A percentile compares a stretch with the other conserved stretches of the same genome.
These are phyloP conservation scores for Paxillus ammoniavirescens DNA, from an alignment of 768 basidiomycete species.

Conservation along the genomic window DNA sequence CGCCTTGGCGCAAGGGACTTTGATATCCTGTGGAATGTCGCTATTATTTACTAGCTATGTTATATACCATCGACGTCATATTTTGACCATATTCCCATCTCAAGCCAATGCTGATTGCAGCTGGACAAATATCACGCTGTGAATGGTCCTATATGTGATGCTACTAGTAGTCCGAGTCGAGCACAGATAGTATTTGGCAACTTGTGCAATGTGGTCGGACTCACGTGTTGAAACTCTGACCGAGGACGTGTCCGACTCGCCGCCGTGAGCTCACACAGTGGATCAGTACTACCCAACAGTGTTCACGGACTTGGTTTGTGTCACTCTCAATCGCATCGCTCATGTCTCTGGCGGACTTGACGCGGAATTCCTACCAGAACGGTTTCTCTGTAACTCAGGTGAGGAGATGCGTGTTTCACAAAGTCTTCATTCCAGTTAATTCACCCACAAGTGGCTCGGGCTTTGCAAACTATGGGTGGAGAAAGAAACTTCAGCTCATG, in stretches of 20 bases:
- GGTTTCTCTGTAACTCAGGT: constrained; percentile 67
- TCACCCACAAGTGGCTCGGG: constrained; percentile 54
- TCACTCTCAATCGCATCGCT: background rate
- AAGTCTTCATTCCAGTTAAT: constrained; percentile 2
- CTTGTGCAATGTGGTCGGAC: too few relatives aligned
- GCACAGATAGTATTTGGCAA: too few relatives aligned
- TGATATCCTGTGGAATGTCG: too few relatives aligned
- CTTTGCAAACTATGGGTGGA: constrained; percentile 62
- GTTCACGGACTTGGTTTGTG: background rate
- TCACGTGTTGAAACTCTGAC: too few relatives aligned
- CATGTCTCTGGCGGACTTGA: constrained; percentile 71
- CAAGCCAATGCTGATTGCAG: too few relatives aligned
- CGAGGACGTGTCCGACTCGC: background rate
- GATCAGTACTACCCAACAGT: background rate
- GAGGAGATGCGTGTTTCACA: constrained; percentile 17
- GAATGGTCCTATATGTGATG: too few relatives aligned
- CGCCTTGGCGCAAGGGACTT: too few relatives aligned
- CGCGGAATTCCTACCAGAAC: constrained; percentile 71
- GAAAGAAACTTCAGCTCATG: constrained; percentile 39
- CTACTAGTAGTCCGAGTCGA: too few relatives aligned
- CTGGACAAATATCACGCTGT: too few relatives aligned
- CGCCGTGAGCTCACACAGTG: background rate
- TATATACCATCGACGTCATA: too few relatives aligned
- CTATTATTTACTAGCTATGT: too few relatives aligned
- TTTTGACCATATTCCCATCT: too few relatives aligned